Evolutionary conservation across 352 stramenopile species (phyloP).

Genomic region (Salisapilia sapeloensis): DNA sequence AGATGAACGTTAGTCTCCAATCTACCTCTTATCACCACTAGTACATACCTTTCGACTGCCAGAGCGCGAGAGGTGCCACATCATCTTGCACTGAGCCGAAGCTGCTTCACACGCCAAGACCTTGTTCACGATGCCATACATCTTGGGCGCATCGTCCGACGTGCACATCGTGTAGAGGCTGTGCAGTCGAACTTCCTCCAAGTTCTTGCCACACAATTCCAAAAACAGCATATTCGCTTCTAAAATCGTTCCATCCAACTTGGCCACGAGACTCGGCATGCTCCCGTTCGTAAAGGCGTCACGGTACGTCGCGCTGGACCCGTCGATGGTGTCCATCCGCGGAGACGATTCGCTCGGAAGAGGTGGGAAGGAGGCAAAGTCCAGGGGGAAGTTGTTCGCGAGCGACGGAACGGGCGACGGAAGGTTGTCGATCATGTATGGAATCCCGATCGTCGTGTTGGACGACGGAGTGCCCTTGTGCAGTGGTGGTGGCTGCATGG

Average conservation of each 20-base stretch:
- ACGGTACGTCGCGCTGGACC: slow-evolving; percentile 44
- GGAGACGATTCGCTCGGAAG: not conserved
- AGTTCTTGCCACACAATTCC: slow-evolving; percentile 64
- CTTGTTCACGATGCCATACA: slow-evolving; percentile 65
- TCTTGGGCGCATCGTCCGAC: slow-evolving; percentile 52
- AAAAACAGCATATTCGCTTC: slow-evolving; percentile 62
- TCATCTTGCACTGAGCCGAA: slow-evolving; percentile 72
- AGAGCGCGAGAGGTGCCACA: slow-evolving; percentile 59
- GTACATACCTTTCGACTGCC: slow-evolving; percentile 48
- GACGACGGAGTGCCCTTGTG: slow-evolving; percentile 5
- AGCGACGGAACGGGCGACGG: slow-evolving; percentile 48
- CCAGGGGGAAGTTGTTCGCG: slow-evolving; percentile 39
- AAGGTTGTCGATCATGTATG: slow-evolving; percentile 68
- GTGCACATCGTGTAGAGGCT: slow-evolving; percentile 72
- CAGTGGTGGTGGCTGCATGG: slow-evolving; percentile 10
- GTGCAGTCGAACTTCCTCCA: slow-evolving; percentile 58
- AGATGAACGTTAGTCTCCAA: too few relatives aligned
- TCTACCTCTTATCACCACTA: not conserved
- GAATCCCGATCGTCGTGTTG: slow-evolving; percentile 9
- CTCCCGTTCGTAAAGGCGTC: slow-evolving; percentile 63
- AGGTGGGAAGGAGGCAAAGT: slow-evolving; percentile 26
- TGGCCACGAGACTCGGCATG: slow-evolving; percentile 59
- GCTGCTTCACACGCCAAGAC: slow-evolving; percentile 59
- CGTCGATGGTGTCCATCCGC: slow-evolving; percentile 25
- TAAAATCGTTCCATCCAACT: slow-evolving; percentile 64